A percentile compares a stretch with the other conserved stretches of the same genome.
Evolutionary conservation across 2,329 filamentous ascomycete species (phyloP).

Genomic region (Fusarium goolgardi): DNA sequence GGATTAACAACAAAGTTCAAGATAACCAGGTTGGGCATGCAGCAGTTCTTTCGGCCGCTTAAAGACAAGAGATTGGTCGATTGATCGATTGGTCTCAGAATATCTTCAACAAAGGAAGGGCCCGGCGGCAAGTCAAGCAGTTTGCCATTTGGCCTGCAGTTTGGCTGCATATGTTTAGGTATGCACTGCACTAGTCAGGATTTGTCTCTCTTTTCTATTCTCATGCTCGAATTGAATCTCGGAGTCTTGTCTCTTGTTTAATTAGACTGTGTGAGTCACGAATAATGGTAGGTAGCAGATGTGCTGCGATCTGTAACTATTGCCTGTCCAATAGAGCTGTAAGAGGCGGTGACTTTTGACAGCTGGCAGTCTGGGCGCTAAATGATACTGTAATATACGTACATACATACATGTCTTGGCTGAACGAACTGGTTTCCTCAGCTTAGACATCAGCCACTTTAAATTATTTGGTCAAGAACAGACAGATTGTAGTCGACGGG

Average conservation of each 20-base stretch:
- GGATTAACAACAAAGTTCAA: not conserved
- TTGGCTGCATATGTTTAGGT: slow-evolving; percentile 14
- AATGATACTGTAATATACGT: slow-evolving; percentile 2
- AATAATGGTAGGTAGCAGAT: slow-evolving; percentile 12
- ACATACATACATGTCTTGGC: not conserved
- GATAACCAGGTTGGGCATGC: not conserved
- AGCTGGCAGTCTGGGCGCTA: slow-evolving; percentile 38
- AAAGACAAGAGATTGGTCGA: slow-evolving; percentile 6
- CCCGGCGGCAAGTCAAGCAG: not conserved
- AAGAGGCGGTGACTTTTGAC: slow-evolving; percentile 33
- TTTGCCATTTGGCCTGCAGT: not conserved
- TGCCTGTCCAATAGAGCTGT: slow-evolving; percentile 26
- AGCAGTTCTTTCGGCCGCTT: not conserved
- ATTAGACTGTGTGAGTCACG: slow-evolving; percentile 26
- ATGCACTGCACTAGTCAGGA: slow-evolving; percentile 4
- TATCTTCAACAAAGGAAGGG: slow-evolving; percentile 15
- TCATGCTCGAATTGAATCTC: slow-evolving; percentile 18
- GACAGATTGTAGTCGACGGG: not conserved
- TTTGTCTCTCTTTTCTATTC: slow-evolving; percentile 4
- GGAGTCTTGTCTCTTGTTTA: slow-evolving; percentile 8
- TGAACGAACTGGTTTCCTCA: slow-evolving; percentile 4
- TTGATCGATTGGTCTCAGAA: slow-evolving; percentile 10
- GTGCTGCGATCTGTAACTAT: slow-evolving; percentile 10
- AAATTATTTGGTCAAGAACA: not conserved
- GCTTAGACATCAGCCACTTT: slow-evolving; percentile 20